Evolutionary conservation across 768 basidiomycete genomes (phyloP), one percentile per base, ranked within the genome.

Genomic region (Imleria badia): DNA sequence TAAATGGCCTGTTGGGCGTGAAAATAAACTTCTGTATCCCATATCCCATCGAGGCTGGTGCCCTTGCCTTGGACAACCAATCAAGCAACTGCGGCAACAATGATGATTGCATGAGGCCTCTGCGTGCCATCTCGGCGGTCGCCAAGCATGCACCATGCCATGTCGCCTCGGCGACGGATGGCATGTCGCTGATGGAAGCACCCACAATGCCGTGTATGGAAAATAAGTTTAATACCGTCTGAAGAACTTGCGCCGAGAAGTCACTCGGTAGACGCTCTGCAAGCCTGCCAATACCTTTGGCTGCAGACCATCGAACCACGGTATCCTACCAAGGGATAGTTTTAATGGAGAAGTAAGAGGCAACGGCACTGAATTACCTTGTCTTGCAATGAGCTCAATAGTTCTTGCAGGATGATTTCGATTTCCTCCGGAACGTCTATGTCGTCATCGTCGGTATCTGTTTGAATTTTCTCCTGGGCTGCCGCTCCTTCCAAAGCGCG

Each of bases 131-230:
- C 74, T 98, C 96, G 19, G 96, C 96, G 59, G 91, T 86, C 15
- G 93, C 92, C 31, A 98, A 78, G 66, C 87, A 93, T 13, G 92
- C 88, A 6, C 97, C 97, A 72, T 99, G 97, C 94, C 95, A 97
- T 48, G 89, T 90, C 55, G 81, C 79, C 71, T 98, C 94, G 26
- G 94, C 89, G 45, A 86, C 75, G 11, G 88, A 78, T 34, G 87
- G 84, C 62, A 91, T 77, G 64, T 89, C 88, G 62, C 87, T 87
- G 41, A 88, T 64, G 54, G 74, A 80, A 14, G 84, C 83, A 9
- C 80, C 84, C 22, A 78, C 80, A 10, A 85, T 70, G 22, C 84
- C 85, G 66, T 91, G 91, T 45, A 89, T 84, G 8, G 78, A 72
- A 68, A 94, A 97, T n/a, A 93, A 74, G 1, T 76, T 79, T 55